Evolutionary conservation across 2,329 filamentous ascomycete species (phyloP).

Genomic region (Ophiosphaerella herpotricha): DNA sequence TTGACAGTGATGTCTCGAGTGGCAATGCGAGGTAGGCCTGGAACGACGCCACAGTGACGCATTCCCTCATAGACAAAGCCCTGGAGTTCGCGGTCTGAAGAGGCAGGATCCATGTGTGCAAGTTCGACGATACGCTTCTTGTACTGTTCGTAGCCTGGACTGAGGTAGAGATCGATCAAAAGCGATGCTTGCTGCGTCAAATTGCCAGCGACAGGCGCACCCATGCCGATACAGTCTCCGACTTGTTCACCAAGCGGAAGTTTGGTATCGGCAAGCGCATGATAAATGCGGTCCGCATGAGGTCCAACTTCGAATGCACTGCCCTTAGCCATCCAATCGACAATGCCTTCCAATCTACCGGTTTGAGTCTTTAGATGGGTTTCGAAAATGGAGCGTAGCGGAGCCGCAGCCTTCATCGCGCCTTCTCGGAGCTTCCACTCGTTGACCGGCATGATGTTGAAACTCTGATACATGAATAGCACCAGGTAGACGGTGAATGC

Average conservation of each 20-base stretch:
- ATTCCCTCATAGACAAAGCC: conserved; percentile 62
- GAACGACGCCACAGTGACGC: conserved; percentile 58
- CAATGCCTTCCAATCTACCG: conserved; percentile 59
- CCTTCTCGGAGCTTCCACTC: conserved; percentile 57
- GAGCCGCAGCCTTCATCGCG: conserved; percentile 60
- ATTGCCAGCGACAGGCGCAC: conserved; percentile 56
- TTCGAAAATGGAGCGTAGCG: conserved; percentile 68
- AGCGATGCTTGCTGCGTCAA: conserved; percentile 59
- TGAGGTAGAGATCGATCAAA: conserved; percentile 59
- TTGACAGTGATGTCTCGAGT: conserved; percentile 52
- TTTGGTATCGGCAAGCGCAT: conserved; percentile 53
- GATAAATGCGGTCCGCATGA: conserved; percentile 58
- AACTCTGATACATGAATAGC: conserved; percentile 65
- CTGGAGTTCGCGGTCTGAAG: conserved; percentile 62
- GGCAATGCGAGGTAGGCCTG: conserved; percentile 58
- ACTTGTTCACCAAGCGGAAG: conserved; percentile 55
- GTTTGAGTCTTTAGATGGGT: conserved; percentile 66
- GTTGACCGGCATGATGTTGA: conserved; percentile 57
- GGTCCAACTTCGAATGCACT: conserved; percentile 62
- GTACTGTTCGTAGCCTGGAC: conserved; percentile 55
- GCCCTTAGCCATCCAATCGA: conserved; percentile 49
- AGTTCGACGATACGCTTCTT: conserved; percentile 58
- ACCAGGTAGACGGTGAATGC: conserved; percentile 62
- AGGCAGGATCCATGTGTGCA: conserved; percentile 50
- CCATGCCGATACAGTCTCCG: conserved; percentile 57